A percentile compares a stretch with the other conserved stretches of the same genome.
Conservation (phyloP, 768 basidiomycete species). For the Tricholoma furcatifolium region DNA sequence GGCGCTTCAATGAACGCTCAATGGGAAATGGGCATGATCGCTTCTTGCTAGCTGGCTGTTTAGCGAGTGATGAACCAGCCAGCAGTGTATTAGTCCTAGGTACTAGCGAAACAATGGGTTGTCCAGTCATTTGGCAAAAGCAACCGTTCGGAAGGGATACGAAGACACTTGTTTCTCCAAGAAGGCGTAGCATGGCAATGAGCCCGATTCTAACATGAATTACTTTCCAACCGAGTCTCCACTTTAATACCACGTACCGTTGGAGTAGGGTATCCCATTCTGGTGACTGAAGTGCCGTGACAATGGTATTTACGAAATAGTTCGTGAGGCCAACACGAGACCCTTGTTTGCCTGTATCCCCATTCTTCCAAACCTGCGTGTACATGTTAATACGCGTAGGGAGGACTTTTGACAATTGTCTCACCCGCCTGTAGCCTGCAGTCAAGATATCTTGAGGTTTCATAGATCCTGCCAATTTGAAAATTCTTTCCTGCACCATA, state of each 20-base stretch:
- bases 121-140: slow-evolving; percentile 80
- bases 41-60: slow-evolving; percentile 9
- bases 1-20: slow-evolving; percentile 28
- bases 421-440: slow-evolving; percentile 60
- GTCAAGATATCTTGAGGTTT: slow-evolving; percentile 60
- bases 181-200: slow-evolving; percentile 73
- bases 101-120: slow-evolving; percentile 47
- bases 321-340: slow-evolving; percentile 49
- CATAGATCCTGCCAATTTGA: slow-evolving; percentile 29
- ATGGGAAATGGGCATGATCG: slow-evolving; percentile 15
- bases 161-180: slow-evolving; percentile 75
- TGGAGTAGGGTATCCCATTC: slow-evolving; percentile 68
- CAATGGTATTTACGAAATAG: slow-evolving; percentile 70
- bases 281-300: slow-evolving; percentile 59
- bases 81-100: neutral
- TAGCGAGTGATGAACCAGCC: neutral
- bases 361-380: slow-evolving; percentile 28
- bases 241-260: slow-evolving; percentile 40
- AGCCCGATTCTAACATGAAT: slow-evolving; percentile 62
- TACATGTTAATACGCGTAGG: neutral
- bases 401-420: slow-evolving; percentile 15
- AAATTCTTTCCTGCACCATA: slow-evolving; percentile 54
- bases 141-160: slow-evolving; percentile 79
- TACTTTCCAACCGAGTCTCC: neutral
- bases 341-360: slow-evolving; percentile 38